Evolutionary conservation across 1,284 basidiomycete species (phyloP).

Genomic region (Tilletia indica): DNA sequence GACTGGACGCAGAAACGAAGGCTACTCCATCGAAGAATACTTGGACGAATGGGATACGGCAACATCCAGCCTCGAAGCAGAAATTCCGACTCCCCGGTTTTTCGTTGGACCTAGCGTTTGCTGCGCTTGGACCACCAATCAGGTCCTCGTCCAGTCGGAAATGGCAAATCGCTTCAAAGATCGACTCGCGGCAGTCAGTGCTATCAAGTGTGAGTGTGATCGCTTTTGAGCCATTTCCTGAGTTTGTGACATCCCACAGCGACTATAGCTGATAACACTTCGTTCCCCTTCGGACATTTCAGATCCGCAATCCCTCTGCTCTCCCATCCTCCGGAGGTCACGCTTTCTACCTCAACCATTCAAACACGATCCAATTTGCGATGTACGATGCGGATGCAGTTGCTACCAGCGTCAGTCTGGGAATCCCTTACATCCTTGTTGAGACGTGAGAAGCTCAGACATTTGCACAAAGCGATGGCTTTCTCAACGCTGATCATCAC

Average conservation of each 20-base stretch:
- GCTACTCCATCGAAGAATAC: conserved; percentile 61
- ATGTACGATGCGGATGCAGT: conserved; percentile 22
- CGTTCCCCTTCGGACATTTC: too few species aligned
- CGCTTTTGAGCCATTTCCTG: neutral
- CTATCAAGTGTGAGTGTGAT: conserved; percentile 23
- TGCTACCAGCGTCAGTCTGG: neutral
- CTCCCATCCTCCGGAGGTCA: conserved; percentile 14
- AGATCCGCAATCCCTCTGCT: conserved; percentile 21
- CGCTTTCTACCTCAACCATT: conserved; percentile 23
- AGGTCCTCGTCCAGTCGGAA: conserved; percentile 15
- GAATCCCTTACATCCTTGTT: conserved; percentile 21
- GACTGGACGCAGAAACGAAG: conserved; percentile 40
- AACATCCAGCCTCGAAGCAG: conserved; percentile 17
- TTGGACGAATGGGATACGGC: conserved; percentile 62
- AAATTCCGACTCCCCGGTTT: neutral
- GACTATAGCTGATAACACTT: too few species aligned
- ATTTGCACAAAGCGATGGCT: too few species aligned
- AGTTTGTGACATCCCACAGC: neutral
- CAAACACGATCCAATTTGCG: conserved; percentile 20
- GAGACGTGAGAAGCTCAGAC: conserved; percentile 20
- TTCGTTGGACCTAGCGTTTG: conserved; percentile 65
- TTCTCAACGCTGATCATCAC: neutral
- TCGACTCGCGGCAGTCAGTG: conserved; percentile 22
- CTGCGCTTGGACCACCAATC: conserved; percentile 59
- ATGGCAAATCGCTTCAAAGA: conserved; percentile 21